phyloP scores from a whole-genome alignment of 139 green algal species.

The Gonium pectorale region DNA sequence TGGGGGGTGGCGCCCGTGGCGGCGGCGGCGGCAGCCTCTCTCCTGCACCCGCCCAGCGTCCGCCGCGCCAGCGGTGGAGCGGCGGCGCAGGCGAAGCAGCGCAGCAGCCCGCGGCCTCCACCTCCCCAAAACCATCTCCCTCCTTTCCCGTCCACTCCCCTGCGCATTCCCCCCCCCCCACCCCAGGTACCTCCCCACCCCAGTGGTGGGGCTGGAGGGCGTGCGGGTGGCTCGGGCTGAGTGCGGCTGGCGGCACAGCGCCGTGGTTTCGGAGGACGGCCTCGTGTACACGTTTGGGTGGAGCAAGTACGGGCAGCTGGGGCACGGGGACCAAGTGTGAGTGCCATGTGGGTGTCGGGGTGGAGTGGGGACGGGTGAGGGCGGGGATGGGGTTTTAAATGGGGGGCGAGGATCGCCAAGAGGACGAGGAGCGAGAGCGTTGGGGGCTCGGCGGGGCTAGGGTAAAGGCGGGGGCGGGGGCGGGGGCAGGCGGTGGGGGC shows the following conservation, averaged over 20 bases:
- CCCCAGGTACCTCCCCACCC: conserved; percentile 37
- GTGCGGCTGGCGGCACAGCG: conserved; percentile 91
- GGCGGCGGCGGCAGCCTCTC: too few species aligned
- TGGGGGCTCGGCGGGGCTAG: too few species aligned
- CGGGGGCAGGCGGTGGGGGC: too few species aligned
- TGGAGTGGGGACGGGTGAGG: not conserved
- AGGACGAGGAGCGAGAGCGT: too few species aligned
- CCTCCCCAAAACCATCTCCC: too few species aligned
- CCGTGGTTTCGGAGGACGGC: conserved; percentile 71
- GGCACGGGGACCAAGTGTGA: conserved; percentile 82
- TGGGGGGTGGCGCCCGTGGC: too few species aligned
- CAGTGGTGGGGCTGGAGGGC: conserved; percentile 61
- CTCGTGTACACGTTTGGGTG: conserved; percentile 90
- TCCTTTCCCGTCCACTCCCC: not conserved
- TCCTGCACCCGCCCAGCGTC: too few species aligned
- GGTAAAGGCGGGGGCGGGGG: too few species aligned
- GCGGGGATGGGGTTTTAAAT: not conserved
- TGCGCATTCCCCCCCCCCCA: not conserved
- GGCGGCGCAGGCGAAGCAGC: too few species aligned
- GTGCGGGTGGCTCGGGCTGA: conserved; percentile 63
- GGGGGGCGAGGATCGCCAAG: too few species aligned
- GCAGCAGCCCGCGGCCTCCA: too few species aligned
- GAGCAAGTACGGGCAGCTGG: conserved; percentile 94
- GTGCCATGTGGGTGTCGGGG: conserved; percentile 4
- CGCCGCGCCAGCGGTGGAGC: too few species aligned